phyloP scores from a whole-genome alignment of 2,329 filamentous ascomycete species.

The Apiospora arundinis region DNA sequence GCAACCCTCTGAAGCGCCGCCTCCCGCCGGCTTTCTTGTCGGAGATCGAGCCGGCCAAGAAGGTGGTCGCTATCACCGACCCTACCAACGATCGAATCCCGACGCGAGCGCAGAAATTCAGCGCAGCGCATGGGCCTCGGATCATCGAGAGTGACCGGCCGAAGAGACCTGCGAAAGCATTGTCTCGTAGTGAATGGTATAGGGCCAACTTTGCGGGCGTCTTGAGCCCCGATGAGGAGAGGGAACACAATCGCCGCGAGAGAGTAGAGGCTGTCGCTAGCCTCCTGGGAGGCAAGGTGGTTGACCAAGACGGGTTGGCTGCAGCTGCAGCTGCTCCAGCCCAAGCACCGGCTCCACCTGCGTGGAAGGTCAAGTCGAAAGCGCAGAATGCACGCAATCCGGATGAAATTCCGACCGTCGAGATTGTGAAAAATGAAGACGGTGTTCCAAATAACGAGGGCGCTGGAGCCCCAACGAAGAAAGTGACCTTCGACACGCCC shows the following conservation, averaged over 20 bases:
- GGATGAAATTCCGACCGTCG: not conserved
- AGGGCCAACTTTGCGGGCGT: not conserved
- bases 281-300: not conserved
- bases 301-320: not conserved
- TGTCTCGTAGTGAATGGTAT: not conserved
- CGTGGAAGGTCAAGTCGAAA: slow-evolving; percentile 4
- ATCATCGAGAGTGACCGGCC: not conserved
- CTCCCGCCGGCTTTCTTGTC: slow-evolving; percentile 35
- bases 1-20: slow-evolving; percentile 35
- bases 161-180: not conserved
- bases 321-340: not conserved
- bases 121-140: not conserved
- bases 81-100: not conserved
- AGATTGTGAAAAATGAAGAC: not conserved
- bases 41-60: slow-evolving; percentile 2
- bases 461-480: not conserved
- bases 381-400: not conserved
- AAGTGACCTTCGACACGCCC: not conserved
- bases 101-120: not conserved
- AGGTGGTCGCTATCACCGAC: not conserved
- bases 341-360: not conserved
- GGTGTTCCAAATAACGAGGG: not conserved
- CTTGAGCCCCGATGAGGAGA: not conserved
- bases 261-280: not conserved
- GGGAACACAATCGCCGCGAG: not conserved